phyloP scores from a whole-genome alignment of 106 monocot genomes.

The Allium cepa region DNA sequence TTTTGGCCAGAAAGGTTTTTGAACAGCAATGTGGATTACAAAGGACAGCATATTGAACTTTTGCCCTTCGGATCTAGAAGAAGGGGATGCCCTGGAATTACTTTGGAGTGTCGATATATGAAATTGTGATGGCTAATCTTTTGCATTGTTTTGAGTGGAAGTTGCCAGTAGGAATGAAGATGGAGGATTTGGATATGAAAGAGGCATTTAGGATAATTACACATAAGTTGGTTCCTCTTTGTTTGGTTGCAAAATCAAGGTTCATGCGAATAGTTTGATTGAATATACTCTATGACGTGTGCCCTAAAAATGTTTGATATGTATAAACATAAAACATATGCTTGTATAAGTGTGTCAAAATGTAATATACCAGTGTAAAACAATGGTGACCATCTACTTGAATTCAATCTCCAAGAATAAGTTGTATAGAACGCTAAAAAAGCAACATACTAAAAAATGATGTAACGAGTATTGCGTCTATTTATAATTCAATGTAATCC shows the following conservation, averaged over 20 bases:
- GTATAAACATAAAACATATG: too few relatives aligned
- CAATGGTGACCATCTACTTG: too few relatives aligned
- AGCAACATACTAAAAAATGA: too few relatives aligned
- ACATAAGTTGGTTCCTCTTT: constrained; percentile 22
- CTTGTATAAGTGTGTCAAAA: too few relatives aligned
- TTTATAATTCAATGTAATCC: too few relatives aligned
- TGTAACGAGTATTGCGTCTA: too few relatives aligned
- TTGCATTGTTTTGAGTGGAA: constrained; percentile 30
- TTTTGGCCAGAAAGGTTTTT: constrained; percentile 36
- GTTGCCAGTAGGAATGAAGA: constrained; percentile 7
- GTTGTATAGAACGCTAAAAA: too few relatives aligned
- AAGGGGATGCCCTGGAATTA: constrained; percentile 26
- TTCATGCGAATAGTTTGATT: too few relatives aligned
- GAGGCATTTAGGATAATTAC: constrained; percentile 14
- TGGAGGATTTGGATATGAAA: constrained; percentile 17
- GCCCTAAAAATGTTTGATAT: neutral
- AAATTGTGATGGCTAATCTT: constrained; percentile 19
- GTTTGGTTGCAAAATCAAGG: constrained; percentile 8
- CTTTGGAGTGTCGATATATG: constrained; percentile 6
- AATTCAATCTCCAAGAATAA: too few relatives aligned
- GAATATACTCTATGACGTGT: too few relatives aligned
- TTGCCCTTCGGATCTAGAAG: constrained; percentile 29
- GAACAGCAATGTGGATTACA: constrained; percentile 6
- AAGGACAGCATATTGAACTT: constrained; percentile 15
- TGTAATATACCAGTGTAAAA: too few relatives aligned